These are phyloP conservation scores for Cydonia oblonga DNA, from an alignment of 331 rosid species.

Conservation along the genomic window DNA sequence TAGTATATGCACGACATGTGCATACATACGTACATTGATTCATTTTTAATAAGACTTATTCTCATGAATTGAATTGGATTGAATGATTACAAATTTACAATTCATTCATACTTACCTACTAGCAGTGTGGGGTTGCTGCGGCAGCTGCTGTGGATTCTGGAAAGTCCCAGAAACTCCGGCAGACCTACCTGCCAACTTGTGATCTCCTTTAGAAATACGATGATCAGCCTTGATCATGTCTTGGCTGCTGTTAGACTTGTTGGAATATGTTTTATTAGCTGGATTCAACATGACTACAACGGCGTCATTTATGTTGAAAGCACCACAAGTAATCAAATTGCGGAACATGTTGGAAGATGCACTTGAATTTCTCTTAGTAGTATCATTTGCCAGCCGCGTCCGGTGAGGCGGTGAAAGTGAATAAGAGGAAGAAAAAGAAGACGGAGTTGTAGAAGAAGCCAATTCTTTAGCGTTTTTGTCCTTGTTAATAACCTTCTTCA, in stretches of 20 bases:
- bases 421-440: slow-evolving; percentile 21
- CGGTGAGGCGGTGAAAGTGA: slow-evolving; percentile 10
- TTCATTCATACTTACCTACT: background rate
- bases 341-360: slow-evolving; percentile 40
- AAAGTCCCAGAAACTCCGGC: slow-evolving; percentile 28
- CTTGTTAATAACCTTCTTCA: slow-evolving; percentile 15
- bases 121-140: slow-evolving; percentile 16
- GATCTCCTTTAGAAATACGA: slow-evolving; percentile 24
- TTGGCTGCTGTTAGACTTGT: background rate
- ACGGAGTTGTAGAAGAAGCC: slow-evolving; percentile 19
- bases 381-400: slow-evolving; percentile 25
- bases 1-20: too few relatives aligned
- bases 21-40: background rate
- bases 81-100: too few relatives aligned
- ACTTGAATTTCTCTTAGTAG: slow-evolving; percentile 34
- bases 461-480: slow-evolving; percentile 11
- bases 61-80: background rate
- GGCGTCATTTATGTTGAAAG: slow-evolving; percentile 42
- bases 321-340: slow-evolving; percentile 54
- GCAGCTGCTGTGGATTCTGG: slow-evolving; percentile 27
- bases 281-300: slow-evolving; percentile 25
- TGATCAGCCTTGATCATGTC: slow-evolving; percentile 3
- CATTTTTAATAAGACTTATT: background rate
- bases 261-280: background rate
- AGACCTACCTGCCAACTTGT: slow-evolving; percentile 26